Base-by-base conservation (phyloP, 331 rosid genomes). In the Dryas integrifolia region DNA sequence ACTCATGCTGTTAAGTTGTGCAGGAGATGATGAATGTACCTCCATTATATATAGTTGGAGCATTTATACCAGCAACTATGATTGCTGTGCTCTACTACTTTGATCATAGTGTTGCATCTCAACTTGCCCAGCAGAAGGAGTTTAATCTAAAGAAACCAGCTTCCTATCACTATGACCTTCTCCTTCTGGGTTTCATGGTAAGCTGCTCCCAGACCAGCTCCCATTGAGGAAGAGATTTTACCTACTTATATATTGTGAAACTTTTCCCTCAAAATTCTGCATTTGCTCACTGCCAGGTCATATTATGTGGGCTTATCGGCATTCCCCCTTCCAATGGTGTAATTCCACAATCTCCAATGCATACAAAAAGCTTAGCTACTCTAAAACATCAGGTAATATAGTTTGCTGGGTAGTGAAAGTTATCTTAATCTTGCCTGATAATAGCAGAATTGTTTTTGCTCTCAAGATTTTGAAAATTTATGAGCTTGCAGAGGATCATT, bases 281-380 rank as follows among this genome's bases (percentile, higher is more conserved):
- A 64, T 70, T 72, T 39, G 65, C 77, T 69, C 60, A n/a, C 58
- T 75, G 80, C 50, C 85, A 94, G 98, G 90, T 89, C 61, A 77
- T 94, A 71, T 75, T 94, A 55, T 91, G 98, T 66, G 98, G 98
- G 66, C 98, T 94, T 66, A 83, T 94, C 47, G 98, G 98, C 76
- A 85, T 94, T 74, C 98, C 98, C 78, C 98, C 97, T 61, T 82
- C 98, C 51, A 94, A 94, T 51, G 98, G 98, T 9, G 98, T 94
- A 58, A 94, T 94, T 77, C 98, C 98, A 56, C 98, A 94, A 79
- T 94, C 98, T 86, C 98, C 98, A 2, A 94, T 94, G 98, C 98
- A 94, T 83, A 94, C 98, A 5, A 94, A 94, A 84, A 91, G 96
- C 87, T 83, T 94, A 80, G 98, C 97, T 80, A 91, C 98, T 72